A percentile compares a stretch with the other conserved stretches of the same genome.
Evolutionary conservation across 2,329 filamentous ascomycete genomes (phyloP).

Genomic region (Ceratocystis huliohia): DNA sequence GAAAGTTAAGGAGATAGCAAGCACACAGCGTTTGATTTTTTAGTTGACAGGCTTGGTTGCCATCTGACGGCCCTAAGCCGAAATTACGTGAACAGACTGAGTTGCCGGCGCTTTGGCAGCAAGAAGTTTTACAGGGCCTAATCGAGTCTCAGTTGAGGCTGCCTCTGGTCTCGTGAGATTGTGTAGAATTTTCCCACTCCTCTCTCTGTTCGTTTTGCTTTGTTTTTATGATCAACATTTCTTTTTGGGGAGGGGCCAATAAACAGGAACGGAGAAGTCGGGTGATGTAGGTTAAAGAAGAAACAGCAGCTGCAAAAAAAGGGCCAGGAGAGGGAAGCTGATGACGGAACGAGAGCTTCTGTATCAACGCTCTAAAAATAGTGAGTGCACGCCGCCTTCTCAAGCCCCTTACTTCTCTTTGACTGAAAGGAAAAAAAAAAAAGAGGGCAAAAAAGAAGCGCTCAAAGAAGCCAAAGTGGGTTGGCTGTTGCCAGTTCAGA

Average conservation of each 20-base stretch:
- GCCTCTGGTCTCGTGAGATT: not conserved
- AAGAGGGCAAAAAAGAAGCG: no score
- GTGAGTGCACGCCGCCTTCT: not conserved
- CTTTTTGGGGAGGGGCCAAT: not conserved
- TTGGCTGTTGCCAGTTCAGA: constrained; percentile 1
- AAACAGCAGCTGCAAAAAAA: not conserved
- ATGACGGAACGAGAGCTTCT: not conserved
- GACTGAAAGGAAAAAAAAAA: no score
- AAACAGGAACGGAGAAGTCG: not conserved
- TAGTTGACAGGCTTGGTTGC: not conserved
- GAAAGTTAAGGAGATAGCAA: not conserved
- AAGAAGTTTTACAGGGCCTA: constrained; percentile 1
- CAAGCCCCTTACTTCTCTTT: not conserved
- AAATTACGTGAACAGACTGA: not conserved
- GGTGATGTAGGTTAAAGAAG: not conserved
- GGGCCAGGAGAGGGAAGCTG: no score
- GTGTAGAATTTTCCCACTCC: not conserved
- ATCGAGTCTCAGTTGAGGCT: not conserved
- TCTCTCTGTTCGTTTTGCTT: not conserved
- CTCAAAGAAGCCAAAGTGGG: not conserved
- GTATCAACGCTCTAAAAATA: not conserved
- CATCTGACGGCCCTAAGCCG: not conserved
- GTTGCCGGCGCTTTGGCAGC: not conserved
- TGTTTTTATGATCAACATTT: not conserved
- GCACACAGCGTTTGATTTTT: not conserved